Conservation (phyloP, 495 filamentous ascomycete species). For the Penicillium alfredii region DNA sequence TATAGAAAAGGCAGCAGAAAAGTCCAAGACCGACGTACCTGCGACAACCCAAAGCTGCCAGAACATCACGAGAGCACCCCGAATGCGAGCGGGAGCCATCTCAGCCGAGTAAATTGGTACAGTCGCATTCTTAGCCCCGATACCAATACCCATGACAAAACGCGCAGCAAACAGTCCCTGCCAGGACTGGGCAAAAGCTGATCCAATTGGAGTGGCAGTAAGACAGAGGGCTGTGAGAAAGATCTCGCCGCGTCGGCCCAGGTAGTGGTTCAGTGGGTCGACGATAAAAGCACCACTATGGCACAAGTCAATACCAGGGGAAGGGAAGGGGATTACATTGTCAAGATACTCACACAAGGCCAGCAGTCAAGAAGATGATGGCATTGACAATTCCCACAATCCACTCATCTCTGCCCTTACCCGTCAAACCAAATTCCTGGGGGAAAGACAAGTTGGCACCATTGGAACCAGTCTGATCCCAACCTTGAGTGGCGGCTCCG, state of each 20-base stretch:
- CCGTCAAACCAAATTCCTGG: constrained; percentile 44
- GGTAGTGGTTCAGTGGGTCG: constrained; percentile 50
- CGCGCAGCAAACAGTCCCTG: constrained; percentile 48
- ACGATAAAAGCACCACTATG: constrained; percentile 46
- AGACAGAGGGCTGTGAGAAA: constrained; percentile 51
- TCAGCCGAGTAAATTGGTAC: constrained; percentile 63
- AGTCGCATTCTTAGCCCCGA: constrained; percentile 56
- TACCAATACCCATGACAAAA: constrained; percentile 55
- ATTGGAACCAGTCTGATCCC: constrained; percentile 66
- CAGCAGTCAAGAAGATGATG: constrained; percentile 27
- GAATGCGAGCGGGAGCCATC: constrained; percentile 52
- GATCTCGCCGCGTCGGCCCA: constrained; percentile 52
- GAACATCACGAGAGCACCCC: constrained; percentile 61
- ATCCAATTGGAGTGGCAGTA: constrained; percentile 45
- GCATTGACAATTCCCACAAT: constrained; percentile 57
- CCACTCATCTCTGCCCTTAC: constrained; percentile 42
- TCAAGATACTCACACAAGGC: constrained; percentile 38
- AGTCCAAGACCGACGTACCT: no score
- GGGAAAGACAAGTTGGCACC: constrained; percentile 60
- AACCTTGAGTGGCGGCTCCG: constrained; percentile 42
- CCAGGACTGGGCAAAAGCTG: constrained; percentile 49
- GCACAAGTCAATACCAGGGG: no score
- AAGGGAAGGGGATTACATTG: constrained; percentile 6
- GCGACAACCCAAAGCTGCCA: constrained; percentile 54
- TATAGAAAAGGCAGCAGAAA: no score